Conservation (phyloP, 495 filamentous ascomycete genomes). For the Xanthoparmelia taractica region DNA sequence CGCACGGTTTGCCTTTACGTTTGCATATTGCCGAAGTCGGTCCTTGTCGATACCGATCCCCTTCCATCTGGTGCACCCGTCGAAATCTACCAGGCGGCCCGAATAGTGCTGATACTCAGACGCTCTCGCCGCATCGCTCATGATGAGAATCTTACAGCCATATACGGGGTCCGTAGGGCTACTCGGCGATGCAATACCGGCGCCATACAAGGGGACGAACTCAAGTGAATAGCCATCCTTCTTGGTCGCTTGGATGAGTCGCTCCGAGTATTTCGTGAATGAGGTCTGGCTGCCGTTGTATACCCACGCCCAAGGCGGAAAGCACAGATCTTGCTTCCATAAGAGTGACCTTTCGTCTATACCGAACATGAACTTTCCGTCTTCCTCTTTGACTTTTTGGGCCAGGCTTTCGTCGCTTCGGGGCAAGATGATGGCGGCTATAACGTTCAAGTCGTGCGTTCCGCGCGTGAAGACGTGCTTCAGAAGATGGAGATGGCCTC, state of each 20-base stretch:
- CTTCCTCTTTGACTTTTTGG: not conserved
- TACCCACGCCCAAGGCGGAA: conserved; percentile 13
- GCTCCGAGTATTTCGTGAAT: not conserved
- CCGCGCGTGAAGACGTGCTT: conserved; percentile 1
- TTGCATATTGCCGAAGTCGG: not conserved
- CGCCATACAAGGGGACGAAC: not conserved
- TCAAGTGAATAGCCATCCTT: not conserved
- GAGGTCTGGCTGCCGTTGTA: not conserved
- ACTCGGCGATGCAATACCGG: not conserved
- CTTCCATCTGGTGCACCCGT: conserved; percentile 1
- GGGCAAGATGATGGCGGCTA: conserved; percentile 4
- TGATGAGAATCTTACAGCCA: not conserved
- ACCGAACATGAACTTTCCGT: not conserved
- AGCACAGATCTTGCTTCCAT: conserved; percentile 5
- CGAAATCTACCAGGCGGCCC: not conserved
- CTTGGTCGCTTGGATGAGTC: not conserved
- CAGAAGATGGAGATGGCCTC: conserved; percentile 7
- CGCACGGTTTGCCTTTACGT: not conserved
- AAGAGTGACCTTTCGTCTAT: not conserved
- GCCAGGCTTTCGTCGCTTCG: not conserved
- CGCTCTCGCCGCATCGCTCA: conserved; percentile 9
- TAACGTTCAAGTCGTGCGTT: not conserved
- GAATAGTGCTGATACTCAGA: not conserved
- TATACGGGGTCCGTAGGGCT: not conserved
- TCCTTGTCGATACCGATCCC: not conserved